Evolutionary conservation across 1,284 basidiomycete species (phyloP).

Genomic region (Xanthoconium separans): DNA sequence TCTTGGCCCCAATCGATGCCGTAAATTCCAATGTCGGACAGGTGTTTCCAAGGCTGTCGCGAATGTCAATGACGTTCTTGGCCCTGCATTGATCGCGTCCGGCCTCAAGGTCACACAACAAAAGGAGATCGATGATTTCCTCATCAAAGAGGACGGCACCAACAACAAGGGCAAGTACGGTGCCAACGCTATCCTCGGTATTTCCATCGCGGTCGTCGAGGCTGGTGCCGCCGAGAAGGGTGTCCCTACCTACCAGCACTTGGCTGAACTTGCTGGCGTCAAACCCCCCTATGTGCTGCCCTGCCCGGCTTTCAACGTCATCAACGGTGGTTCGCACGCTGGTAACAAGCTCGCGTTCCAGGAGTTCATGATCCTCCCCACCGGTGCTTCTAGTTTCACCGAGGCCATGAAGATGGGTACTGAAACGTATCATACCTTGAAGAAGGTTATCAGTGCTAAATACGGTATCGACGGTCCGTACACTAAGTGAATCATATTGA

Average conservation of each 20-base stretch:
- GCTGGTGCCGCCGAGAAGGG: slow-evolving; percentile 94
- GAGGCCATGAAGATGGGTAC: slow-evolving; percentile 99
- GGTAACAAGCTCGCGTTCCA: slow-evolving; percentile 99
- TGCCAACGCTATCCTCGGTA: slow-evolving; percentile 99
- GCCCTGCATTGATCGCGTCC: slow-evolving; percentile 86
- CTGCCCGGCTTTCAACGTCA: slow-evolving; percentile 95
- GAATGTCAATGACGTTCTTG: slow-evolving; percentile 94
- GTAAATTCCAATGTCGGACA: slow-evolving; percentile 31
- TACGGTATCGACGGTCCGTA: slow-evolving; percentile 95
- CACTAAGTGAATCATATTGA: not conserved
- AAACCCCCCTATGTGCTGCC: slow-evolving; percentile 93
- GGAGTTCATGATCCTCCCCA: slow-evolving; percentile 99
- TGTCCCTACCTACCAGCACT: slow-evolving; percentile 94
- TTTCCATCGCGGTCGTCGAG: slow-evolving; percentile 94
- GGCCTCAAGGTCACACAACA: slow-evolving; percentile 88
- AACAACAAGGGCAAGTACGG: slow-evolving; percentile 99
- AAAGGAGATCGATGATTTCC: slow-evolving; percentile 96
- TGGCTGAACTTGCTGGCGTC: slow-evolving; percentile 93
- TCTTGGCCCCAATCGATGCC: not conserved
- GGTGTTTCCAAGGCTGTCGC: slow-evolving; percentile 93
- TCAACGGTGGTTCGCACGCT: slow-evolving; percentile 99
- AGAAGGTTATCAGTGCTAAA: slow-evolving; percentile 99
- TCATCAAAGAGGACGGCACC: slow-evolving; percentile 98
- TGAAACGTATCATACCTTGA: slow-evolving; percentile 98
- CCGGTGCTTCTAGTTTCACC: slow-evolving; percentile 87